Conservation (phyloP, 768 basidiomycete species). For the Russula ochroleuca region DNA sequence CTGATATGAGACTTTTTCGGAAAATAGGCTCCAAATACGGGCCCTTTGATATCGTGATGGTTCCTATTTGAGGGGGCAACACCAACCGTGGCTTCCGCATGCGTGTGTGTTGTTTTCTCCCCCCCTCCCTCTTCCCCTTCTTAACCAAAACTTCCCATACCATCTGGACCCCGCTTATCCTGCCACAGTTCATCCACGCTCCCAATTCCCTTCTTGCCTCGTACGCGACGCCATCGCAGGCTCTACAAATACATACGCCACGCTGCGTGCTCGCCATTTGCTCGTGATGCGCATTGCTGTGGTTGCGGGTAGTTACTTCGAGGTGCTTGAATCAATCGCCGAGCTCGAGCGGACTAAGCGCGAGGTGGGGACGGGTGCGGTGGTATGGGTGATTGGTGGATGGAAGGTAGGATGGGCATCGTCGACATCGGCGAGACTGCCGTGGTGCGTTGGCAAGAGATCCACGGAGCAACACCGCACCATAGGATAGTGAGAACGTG, state of each 20-base stretch:
- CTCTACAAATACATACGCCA: constrained; percentile 38
- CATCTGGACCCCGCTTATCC: constrained; percentile 3
- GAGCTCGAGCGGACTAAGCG: constrained; percentile 38
- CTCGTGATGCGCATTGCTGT: constrained; percentile 45
- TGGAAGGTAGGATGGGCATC: no score
- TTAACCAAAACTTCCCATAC: background rate
- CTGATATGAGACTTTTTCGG: constrained; percentile 12
- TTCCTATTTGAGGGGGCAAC: constrained; percentile 46
- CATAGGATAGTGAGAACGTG: no score
- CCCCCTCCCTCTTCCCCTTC: background rate
- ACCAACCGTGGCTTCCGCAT: constrained; percentile 39
- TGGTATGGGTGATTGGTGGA: no score
- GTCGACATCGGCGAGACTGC: no score
- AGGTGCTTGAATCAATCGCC: constrained; percentile 40
- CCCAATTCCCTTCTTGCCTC: constrained; percentile 31
- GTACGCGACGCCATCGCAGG: constrained; percentile 41
- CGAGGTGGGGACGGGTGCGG: background rate
- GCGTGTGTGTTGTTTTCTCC: constrained; percentile 29
- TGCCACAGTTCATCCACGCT: constrained; percentile 31
- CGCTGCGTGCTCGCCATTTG: constrained; percentile 37
- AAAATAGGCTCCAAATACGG: constrained; percentile 41
- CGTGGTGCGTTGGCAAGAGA: no score
- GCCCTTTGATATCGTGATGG: constrained; percentile 40
- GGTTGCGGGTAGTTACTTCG: constrained; percentile 40
- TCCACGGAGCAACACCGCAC: no score